phyloP scores from a whole-genome alignment of 2,329 filamentous ascomycete genomes.

The Teratosphaeria pseudoeucalypti region DNA sequence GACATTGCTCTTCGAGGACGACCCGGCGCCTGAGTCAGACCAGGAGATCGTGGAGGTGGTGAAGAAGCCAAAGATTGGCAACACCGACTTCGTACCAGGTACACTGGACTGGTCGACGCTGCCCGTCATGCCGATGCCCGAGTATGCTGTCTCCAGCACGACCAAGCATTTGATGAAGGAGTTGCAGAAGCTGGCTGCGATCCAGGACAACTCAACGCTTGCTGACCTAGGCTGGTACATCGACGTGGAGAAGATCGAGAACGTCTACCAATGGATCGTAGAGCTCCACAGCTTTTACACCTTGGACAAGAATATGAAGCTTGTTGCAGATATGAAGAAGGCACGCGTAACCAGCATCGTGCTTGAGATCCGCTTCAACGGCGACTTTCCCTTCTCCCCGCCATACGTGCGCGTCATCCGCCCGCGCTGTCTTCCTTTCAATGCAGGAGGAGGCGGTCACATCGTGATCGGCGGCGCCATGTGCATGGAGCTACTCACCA shows the following conservation, averaged over 20 bases:
- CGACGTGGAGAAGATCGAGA: conserved; percentile 53
- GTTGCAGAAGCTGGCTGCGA: conserved; percentile 51
- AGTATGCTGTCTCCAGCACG: conserved; percentile 52
- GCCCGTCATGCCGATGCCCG: conserved; percentile 53
- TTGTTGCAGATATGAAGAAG: conserved; percentile 64
- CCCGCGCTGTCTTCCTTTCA: conserved; percentile 66
- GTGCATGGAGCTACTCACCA: conserved; percentile 67
- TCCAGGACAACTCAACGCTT: conserved; percentile 48
- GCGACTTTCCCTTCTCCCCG: conserved; percentile 64
- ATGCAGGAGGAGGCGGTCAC: conserved; percentile 68
- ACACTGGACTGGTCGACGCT: conserved; percentile 52
- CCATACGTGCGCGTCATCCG: conserved; percentile 77
- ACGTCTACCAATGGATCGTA: conserved; percentile 85
- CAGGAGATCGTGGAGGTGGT: not conserved
- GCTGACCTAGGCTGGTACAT: conserved; percentile 77
- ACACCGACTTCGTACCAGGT: conserved; percentile 10
- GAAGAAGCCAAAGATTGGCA: not conserved
- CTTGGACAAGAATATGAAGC: conserved; percentile 41
- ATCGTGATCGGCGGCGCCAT: conserved; percentile 76
- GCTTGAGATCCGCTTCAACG: conserved; percentile 70
- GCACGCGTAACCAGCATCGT: conserved; percentile 57
- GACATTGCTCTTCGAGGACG: conserved; percentile 28
- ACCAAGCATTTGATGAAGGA: conserved; percentile 55
- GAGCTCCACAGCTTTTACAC: conserved; percentile 68
- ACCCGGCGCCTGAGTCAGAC: conserved; percentile 4